These are phyloP conservation scores for Millerozyma miso DNA, from an alignment of 805 yeast genomes.

Conservation along the genomic window DNA sequence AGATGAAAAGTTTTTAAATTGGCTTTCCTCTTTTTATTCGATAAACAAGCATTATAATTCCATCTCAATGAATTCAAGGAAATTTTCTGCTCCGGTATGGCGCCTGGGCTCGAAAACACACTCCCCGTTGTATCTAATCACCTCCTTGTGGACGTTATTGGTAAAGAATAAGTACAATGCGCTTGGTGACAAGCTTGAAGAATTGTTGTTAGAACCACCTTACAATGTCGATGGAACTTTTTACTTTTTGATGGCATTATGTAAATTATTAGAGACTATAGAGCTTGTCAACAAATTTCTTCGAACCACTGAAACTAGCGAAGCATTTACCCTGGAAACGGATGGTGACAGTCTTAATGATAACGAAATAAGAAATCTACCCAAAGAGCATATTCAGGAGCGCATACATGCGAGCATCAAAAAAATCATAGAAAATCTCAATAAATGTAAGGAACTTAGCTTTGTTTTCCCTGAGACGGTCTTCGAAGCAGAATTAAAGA, in stretches of 20 bases:
- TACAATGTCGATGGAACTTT: conserved; percentile 39
- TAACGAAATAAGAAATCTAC: not conserved
- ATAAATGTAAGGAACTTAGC: conserved; percentile 17
- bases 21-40: conserved; percentile 30
- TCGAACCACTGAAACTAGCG: conserved; percentile 1
- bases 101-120: conserved; percentile 36
- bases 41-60: conserved; percentile 7
- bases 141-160: conserved; percentile 41
- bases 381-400: conserved; percentile 6
- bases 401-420: conserved; percentile 9
- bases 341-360: conserved; percentile 5
- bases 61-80: conserved; percentile 6
- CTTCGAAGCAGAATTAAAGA: conserved; percentile 10
- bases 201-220: conserved; percentile 40
- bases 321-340: not conserved
- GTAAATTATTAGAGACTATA: conserved; percentile 21
- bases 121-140: conserved; percentile 38
- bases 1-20: conserved; percentile 32
- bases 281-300: conserved; percentile 12
- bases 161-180: conserved; percentile 29
- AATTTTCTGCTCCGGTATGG: conserved; percentile 32
- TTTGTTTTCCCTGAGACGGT: conserved; percentile 23
- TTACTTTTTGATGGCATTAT: conserved; percentile 30
- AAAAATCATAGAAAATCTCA: conserved; percentile 12
- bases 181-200: conserved; percentile 32